Conservation (phyloP, 768 basidiomycete genomes). For the Dentipellis sp. region DNA sequence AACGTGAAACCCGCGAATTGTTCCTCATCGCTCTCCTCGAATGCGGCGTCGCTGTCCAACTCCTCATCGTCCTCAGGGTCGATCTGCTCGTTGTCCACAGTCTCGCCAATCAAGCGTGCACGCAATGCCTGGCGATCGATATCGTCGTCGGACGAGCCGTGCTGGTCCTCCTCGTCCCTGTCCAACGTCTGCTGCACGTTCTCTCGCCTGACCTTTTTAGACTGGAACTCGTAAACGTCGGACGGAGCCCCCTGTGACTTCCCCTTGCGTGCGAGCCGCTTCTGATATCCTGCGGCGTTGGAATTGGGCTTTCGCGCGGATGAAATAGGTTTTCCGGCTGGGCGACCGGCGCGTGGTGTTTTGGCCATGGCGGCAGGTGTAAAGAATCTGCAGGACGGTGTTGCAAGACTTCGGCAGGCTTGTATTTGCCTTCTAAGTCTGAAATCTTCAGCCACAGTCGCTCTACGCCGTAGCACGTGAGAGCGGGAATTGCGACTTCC, state of each 20-base stretch:
- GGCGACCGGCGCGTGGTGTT: not conserved
- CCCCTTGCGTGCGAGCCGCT: conserved; percentile 37
- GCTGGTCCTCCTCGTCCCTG: conserved; percentile 36
- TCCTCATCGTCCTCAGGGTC: conserved; percentile 73
- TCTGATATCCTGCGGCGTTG: conserved; percentile 42
- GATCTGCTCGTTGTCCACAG: conserved; percentile 21
- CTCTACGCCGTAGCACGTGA: too few species aligned
- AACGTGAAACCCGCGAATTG: conserved; percentile 55
- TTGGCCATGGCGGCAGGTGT: not conserved
- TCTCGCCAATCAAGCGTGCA: conserved; percentile 31
- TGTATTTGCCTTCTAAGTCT: not conserved
- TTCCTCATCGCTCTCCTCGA: conserved; percentile 79
- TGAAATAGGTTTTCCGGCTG: not conserved
- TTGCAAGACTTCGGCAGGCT: not conserved
- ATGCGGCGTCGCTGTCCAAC: conserved; percentile 76
- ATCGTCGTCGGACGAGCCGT: conserved; percentile 27
- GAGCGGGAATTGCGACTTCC: not conserved
- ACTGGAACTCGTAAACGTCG: conserved; percentile 61
- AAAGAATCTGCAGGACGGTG: not conserved
- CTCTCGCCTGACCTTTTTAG: conserved; percentile 39
- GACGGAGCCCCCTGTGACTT: conserved; percentile 22
- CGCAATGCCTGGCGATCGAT: conserved; percentile 20
- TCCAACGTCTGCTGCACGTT: conserved; percentile 47
- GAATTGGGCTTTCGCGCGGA: conserved; percentile 24
- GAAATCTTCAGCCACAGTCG: not conserved